These are phyloP conservation scores for Euphorbia pulcherrima DNA, from an alignment of 345 rosid genomes.

Conservation along the genomic window DNA sequence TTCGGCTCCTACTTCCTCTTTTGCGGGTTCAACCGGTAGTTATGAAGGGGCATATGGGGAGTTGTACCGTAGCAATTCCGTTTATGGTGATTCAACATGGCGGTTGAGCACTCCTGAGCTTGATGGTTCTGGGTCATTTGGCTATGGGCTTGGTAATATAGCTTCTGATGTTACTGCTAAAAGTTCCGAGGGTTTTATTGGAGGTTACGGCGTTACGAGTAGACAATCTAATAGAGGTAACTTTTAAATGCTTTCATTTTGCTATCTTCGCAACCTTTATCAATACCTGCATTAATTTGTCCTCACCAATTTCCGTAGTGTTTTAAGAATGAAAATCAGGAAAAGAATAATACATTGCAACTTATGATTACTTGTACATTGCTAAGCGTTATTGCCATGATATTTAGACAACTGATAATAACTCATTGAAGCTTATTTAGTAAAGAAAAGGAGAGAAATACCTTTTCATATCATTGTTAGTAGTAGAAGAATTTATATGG, in stretches of 20 bases:
- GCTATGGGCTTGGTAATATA: constrained; percentile 60
- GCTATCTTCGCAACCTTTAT: background rate
- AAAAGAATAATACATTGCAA: background rate
- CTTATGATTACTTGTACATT: background rate
- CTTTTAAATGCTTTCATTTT: constrained; percentile 7
- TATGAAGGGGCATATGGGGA: constrained; percentile 67
- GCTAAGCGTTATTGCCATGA: background rate
- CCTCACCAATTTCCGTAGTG: background rate
- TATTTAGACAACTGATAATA: background rate
- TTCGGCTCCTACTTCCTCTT: constrained; percentile 52
- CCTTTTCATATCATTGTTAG: background rate
- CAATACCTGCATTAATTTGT: constrained; percentile 6
- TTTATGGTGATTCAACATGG: constrained; percentile 78
- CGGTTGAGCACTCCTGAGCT: constrained; percentile 57
- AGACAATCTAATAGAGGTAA: constrained; percentile 88
- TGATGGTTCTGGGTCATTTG: constrained; percentile 58
- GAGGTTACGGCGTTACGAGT: constrained; percentile 64
- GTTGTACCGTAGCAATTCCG: constrained; percentile 51
- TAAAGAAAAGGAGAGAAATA: constrained; percentile 1
- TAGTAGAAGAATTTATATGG: background rate
- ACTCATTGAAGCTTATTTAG: background rate
- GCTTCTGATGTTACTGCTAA: constrained; percentile 57
- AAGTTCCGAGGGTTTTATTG: constrained; percentile 64
- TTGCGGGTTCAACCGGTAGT: constrained; percentile 47
- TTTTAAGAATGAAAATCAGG: background rate